Evolutionary conservation across 2,329 filamentous ascomycete species (phyloP), one percentile per base, ranked within the genome.

Genomic region (Phialophora expanda): DNA sequence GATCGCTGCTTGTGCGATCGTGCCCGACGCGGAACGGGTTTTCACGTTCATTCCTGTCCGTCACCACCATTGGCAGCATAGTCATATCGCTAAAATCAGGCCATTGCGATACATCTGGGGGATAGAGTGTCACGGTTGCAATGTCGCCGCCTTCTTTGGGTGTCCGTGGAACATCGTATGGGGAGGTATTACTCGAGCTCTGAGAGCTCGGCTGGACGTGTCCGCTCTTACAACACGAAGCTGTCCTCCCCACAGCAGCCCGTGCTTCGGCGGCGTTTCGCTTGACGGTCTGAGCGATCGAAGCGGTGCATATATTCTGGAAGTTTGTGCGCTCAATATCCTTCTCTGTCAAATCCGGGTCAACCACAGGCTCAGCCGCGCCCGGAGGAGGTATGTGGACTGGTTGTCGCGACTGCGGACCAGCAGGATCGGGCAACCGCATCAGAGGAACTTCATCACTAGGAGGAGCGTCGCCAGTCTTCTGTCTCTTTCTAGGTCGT

Each of bases 401-500:
- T 44, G 38, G 17, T n/a, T 44, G 63, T 38, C 57, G 14, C 48
- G 30, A n/a, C 11, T 14, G 44, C 17, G 24, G 9, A 41, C 55
- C 24, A 50, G 30, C 50, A 11, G 51, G 5, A 8, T 28, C n/a
- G 22, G 30, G 26, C 48, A 22, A 17, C 1, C 26, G 1, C 30
- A 24, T 28, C 17, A 20, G 8, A 20, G 59, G 50, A 34, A 9
- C 28, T 7, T 56, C 53, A 32, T 63, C 69, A 41, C 72, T 67
- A 7, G 77, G 72, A 4, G 48, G 38, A 24, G 24, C 24, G 9
- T 77, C 74, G 44, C 75, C 72, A 46, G 74, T 73, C 46, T 73
- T 71, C 57, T 75, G 76, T 66, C 77, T 79, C 74, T 80, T 82
- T 22, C 78, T 78, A 1, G 80, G 80, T 17, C 80, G 75, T 28